Percentiles rank a stretch among this genome's conserved stretches.
Evolutionary conservation across 306 rosid genomes (phyloP).

Genomic region (Amphicarpaea edgeworthii): DNA sequence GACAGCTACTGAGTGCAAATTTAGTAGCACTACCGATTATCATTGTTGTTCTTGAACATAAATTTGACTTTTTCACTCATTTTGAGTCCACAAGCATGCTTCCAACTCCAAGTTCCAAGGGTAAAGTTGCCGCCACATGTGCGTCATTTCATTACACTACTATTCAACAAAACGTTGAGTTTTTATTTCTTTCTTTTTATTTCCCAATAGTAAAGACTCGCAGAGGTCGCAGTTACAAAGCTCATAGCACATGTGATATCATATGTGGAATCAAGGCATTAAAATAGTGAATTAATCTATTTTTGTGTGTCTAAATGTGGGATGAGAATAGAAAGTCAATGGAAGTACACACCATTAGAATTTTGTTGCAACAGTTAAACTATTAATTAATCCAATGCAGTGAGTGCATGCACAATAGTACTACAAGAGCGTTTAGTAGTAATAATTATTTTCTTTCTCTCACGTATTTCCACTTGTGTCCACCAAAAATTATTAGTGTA

Average conservation of each 20-base stretch:
- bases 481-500: neutral
- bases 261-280: neutral
- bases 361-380: neutral
- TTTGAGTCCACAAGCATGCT: neutral
- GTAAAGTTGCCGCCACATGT: neutral
- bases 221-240: neutral
- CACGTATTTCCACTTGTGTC: neutral
- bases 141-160: too few species aligned
- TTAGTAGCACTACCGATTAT: neutral
- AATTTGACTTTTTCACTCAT: neutral
- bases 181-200: neutral
- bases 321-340: neutral
- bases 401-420: too few species aligned
- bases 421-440: neutral
- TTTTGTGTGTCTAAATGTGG: neutral
- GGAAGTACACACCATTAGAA: neutral
- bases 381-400: neutral
- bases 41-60: neutral
- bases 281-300: neutral
- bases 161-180: neutral
- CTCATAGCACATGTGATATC: neutral
- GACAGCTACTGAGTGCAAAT: neutral
- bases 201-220: neutral
- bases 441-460: neutral
- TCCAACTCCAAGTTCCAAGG: neutral